phyloP scores from a whole-genome alignment of 2,329 filamentous ascomycete species.

The Rutstroemia sp. region DNA sequence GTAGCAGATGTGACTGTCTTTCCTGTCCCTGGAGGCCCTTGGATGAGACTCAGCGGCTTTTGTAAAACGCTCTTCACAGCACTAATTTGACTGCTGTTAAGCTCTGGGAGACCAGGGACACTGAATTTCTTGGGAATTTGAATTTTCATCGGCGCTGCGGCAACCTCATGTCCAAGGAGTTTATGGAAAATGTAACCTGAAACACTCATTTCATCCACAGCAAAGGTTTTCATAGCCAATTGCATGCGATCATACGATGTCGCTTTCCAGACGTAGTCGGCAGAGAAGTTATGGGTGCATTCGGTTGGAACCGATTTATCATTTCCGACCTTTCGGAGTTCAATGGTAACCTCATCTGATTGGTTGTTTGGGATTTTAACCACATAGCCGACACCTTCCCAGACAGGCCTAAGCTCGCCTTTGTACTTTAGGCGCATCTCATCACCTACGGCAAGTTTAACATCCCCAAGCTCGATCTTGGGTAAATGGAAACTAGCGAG shows the following conservation, averaged over 20 bases:
- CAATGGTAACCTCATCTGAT: slow-evolving; percentile 93
- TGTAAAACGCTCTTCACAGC: slow-evolving; percentile 93
- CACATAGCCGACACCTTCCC: slow-evolving; percentile 98
- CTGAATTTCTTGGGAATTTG: slow-evolving; percentile 95
- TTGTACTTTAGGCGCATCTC: slow-evolving; percentile 98
- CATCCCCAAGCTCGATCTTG: slow-evolving; percentile 94
- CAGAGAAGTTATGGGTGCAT: slow-evolving; percentile 95
- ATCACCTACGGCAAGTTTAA: slow-evolving; percentile 94
- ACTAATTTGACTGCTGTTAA: slow-evolving; percentile 92
- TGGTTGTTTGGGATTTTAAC: slow-evolving; percentile 99
- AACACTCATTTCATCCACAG: slow-evolving; percentile 94
- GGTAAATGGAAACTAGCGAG: slow-evolving; percentile 91
- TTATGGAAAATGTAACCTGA: slow-evolving; percentile 99
- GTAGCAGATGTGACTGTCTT: slow-evolving; percentile 98
- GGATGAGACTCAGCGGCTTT: slow-evolving; percentile 89
- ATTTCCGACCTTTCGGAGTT: slow-evolving; percentile 87
- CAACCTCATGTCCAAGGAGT: slow-evolving; percentile 89
- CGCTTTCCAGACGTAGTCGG: slow-evolving; percentile 99
- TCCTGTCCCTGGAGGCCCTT: slow-evolving; percentile 92
- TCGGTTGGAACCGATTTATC: slow-evolving; percentile 95
- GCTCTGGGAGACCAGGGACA: slow-evolving; percentile 84
- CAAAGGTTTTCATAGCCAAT: slow-evolving; percentile 97
- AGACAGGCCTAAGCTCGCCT: slow-evolving; percentile 81
- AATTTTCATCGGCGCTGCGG: slow-evolving; percentile 90
- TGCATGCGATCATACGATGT: slow-evolving; percentile 99